Evolutionary conservation across 352 stramenopile species (phyloP).

Genomic region (Globisporangium solare): DNA sequence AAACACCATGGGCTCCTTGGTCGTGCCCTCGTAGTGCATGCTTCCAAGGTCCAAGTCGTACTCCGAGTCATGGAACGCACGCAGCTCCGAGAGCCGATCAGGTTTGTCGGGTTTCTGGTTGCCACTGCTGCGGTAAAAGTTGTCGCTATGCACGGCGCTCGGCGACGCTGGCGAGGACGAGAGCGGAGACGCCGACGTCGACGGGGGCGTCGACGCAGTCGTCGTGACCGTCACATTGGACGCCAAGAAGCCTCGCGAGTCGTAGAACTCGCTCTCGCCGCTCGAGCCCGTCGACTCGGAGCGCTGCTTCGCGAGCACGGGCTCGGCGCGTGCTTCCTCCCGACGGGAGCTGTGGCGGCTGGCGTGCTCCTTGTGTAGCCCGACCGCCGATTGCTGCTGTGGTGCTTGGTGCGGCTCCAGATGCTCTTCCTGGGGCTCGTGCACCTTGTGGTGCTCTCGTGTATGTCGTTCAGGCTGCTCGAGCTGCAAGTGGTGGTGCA

Average conservation of each 20-base stretch:
- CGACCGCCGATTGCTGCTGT: constrained; percentile 3
- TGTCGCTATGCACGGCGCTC: constrained; percentile 24
- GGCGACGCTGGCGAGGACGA: constrained; percentile 45
- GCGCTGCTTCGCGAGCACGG: constrained; percentile 6
- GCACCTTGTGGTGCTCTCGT: neutral
- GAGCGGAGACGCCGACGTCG: constrained; percentile 9
- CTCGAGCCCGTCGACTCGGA: constrained; percentile 12
- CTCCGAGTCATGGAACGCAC: constrained; percentile 61
- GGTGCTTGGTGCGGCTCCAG: constrained; percentile 1
- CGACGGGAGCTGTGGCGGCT: constrained; percentile 4
- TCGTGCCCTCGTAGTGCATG: constrained; percentile 1
- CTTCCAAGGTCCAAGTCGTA: constrained; percentile 42
- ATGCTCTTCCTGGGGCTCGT: neutral
- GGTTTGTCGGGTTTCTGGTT: constrained; percentile 16
- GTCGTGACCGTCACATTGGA: constrained; percentile 13
- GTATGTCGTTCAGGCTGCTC: neutral
- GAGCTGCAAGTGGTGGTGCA: constrained; percentile 3
- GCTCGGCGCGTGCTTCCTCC: neutral
- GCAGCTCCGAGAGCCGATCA: constrained; percentile 36
- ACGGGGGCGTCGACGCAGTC: constrained; percentile 10
- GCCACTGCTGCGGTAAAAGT: constrained; percentile 16
- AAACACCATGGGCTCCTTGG: neutral
- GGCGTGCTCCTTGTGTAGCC: constrained; percentile 19
- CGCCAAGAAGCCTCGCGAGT: constrained; percentile 28
- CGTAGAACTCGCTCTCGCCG: constrained; percentile 29